Evolutionary conservation across 306 rosid genomes (phyloP).

Genomic region (Cicer pinnatifidum): DNA sequence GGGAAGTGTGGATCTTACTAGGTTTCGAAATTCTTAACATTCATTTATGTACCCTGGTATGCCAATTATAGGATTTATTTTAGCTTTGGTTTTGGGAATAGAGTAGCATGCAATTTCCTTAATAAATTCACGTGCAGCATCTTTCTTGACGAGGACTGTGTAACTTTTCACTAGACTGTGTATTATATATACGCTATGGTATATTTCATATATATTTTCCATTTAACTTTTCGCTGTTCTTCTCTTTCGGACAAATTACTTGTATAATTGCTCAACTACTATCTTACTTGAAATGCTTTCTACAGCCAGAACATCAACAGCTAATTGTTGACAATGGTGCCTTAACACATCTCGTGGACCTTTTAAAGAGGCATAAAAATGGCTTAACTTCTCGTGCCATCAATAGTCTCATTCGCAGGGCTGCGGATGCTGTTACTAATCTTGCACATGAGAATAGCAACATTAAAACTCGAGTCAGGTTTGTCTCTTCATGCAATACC

Average conservation of each 20-base stretch:
- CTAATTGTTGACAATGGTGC: conserved; percentile 91
- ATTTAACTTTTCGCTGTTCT: conserved; percentile 2
- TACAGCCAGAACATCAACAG: conserved; percentile 99
- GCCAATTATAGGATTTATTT: conserved; percentile 7
- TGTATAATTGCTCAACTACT: conserved; percentile 50
- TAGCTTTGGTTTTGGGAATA: conserved; percentile 30
- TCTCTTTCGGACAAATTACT: conserved; percentile 1
- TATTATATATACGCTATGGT: neutral
- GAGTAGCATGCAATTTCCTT: conserved; percentile 22
- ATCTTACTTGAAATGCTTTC: conserved; percentile 46
- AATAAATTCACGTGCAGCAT: conserved; percentile 7
- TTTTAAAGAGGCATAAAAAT: conserved; percentile 78
- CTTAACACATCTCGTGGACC: conserved; percentile 75
- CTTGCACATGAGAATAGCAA: conserved; percentile 97
- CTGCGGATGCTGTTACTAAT: conserved; percentile 98
- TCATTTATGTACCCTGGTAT: conserved; percentile 8
- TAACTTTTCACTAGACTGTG: conserved; percentile 18
- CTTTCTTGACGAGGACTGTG: conserved; percentile 1
- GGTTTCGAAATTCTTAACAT: conserved; percentile 16
- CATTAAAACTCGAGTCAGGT: conserved; percentile 98
- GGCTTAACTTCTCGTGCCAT: conserved; percentile 68
- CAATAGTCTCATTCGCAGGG: conserved; percentile 90
- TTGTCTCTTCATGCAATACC: conserved; percentile 42
- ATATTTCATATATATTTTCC: conserved; percentile 13
- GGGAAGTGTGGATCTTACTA: neutral